Evolutionary conservation across 2,329 filamentous ascomycete species (phyloP).

Genomic region (Sclerotinia glacialis): DNA sequence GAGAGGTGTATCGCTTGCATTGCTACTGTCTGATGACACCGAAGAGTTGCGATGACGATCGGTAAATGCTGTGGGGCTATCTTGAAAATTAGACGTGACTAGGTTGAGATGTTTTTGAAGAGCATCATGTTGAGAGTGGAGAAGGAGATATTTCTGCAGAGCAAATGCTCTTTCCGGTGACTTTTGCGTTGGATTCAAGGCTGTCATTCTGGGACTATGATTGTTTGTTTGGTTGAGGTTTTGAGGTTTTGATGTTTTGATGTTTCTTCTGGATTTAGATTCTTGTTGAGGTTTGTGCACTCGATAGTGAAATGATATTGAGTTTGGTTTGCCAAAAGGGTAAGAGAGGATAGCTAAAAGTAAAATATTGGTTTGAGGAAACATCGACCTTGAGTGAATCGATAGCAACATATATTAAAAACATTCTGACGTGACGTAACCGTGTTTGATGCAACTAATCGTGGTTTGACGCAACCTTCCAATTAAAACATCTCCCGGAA

Average conservation of each 20-base stretch:
- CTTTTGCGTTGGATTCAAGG: slow-evolving; percentile 28
- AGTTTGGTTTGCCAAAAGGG: neutral
- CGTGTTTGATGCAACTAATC: neutral
- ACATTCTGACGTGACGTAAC: slow-evolving; percentile 10
- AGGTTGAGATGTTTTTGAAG: slow-evolving; percentile 39
- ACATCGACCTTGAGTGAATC: neutral
- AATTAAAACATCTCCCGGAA: neutral
- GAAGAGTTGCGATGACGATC: slow-evolving; percentile 22
- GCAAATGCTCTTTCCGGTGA: slow-evolving; percentile 37
- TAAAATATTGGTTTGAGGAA: neutral
- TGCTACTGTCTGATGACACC: slow-evolving; percentile 18
- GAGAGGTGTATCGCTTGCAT: neutral
- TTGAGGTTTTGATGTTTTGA: no score
- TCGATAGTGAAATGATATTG: neutral
- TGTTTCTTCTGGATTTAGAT: neutral
- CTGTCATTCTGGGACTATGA: neutral
- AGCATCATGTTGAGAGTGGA: slow-evolving; percentile 39
- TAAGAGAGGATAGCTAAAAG: neutral
- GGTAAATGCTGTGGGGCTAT: slow-evolving; percentile 18
- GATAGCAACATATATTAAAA: slow-evolving; percentile 1
- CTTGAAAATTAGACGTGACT: slow-evolving; percentile 26
- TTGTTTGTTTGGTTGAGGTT: neutral
- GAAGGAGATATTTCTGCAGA: slow-evolving; percentile 41
- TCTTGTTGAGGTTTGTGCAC: neutral
- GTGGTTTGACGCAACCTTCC: neutral